A percentile compares a stretch with the other conserved stretches of the same genome.
Evolutionary conservation across 2,329 filamentous ascomycete species (phyloP).

Genomic region (Ophiostoma australiae): DNA sequence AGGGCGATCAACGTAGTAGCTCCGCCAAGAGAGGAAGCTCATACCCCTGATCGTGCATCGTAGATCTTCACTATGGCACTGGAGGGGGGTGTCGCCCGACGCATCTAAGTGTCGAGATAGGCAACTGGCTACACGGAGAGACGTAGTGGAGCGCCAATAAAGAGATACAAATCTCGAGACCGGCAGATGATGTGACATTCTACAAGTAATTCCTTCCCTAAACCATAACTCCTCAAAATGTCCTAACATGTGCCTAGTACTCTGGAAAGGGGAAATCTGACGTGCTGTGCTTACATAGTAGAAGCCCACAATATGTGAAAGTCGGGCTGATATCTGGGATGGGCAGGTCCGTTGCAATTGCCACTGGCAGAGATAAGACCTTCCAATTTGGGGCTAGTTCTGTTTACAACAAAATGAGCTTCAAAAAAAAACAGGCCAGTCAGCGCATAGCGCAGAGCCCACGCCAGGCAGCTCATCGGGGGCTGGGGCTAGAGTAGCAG

Average conservation of each 20-base stretch:
- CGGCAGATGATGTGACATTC: background rate
- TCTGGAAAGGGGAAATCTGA: background rate
- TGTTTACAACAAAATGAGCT: slow-evolving; percentile 6
- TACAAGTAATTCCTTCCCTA: background rate
- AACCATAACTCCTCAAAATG: too few species aligned
- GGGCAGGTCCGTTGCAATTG: background rate
- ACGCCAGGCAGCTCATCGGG: background rate
- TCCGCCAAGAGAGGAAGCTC: slow-evolving; percentile 16
- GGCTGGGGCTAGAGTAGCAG: background rate
- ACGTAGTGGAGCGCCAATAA: background rate
- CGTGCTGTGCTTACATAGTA: background rate
- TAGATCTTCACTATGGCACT: background rate
- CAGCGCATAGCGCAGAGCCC: background rate
- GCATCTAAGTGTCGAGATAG: slow-evolving; percentile 1
- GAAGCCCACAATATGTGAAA: background rate
- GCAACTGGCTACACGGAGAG: background rate
- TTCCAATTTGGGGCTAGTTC: background rate
- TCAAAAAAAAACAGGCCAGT: background rate
- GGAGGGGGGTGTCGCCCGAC: background rate
- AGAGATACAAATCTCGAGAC: background rate
- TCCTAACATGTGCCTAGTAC: background rate
- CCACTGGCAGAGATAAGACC: background rate
- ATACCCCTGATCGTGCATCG: background rate
- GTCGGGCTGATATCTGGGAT: background rate
- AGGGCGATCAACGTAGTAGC: background rate